Conservation (phyloP, 169 alveolate genomes). For the Theileria parva region DNA sequence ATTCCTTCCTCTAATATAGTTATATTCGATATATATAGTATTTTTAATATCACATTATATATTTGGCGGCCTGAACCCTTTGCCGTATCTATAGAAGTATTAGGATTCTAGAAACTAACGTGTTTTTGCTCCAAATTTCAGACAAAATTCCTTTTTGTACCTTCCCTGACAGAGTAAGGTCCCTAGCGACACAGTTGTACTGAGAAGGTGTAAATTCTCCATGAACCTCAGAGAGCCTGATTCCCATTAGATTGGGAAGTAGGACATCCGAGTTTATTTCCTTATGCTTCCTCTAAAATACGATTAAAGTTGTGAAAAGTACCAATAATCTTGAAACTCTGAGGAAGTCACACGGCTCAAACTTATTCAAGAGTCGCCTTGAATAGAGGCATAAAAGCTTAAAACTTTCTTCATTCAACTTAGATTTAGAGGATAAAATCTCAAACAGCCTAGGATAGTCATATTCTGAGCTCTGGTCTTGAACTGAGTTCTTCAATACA, state of each 20-base stretch:
- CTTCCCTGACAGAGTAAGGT: slow-evolving; percentile 54
- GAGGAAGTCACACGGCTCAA: slow-evolving; percentile 79
- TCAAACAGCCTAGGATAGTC: slow-evolving; percentile 72
- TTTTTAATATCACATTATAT: too few species aligned
- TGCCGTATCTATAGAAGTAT: slow-evolving; percentile 16
- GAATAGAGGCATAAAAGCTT: slow-evolving; percentile 67
- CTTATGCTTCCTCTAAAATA: slow-evolving; percentile 27
- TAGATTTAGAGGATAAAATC: slow-evolving; percentile 48
- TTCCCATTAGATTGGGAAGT: slow-evolving; percentile 67
- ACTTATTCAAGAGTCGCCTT: slow-evolving; percentile 66
- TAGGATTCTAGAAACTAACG: background rate
- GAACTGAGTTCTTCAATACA: slow-evolving; percentile 26
- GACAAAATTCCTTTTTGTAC: slow-evolving; percentile 16
- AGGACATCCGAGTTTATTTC: slow-evolving; percentile 29
- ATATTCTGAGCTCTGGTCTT: slow-evolving; percentile 24
- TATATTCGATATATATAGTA: too few species aligned
- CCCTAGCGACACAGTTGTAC: slow-evolving; percentile 67
- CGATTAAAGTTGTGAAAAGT: background rate
- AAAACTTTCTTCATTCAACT: slow-evolving; percentile 57
- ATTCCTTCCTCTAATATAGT: slow-evolving; percentile 5
- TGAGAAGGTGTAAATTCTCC: slow-evolving; percentile 65
- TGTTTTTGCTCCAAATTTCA: slow-evolving; percentile 42
- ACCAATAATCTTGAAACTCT: slow-evolving; percentile 75
- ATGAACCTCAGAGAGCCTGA: slow-evolving; percentile 50
- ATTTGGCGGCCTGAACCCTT: slow-evolving; percentile 29